A percentile compares a stretch with the other conserved stretches of the same genome.
These are phyloP conservation scores for Benincasa hispida DNA, from an alignment of 306 rosid genomes.

Conservation along the genomic window DNA sequence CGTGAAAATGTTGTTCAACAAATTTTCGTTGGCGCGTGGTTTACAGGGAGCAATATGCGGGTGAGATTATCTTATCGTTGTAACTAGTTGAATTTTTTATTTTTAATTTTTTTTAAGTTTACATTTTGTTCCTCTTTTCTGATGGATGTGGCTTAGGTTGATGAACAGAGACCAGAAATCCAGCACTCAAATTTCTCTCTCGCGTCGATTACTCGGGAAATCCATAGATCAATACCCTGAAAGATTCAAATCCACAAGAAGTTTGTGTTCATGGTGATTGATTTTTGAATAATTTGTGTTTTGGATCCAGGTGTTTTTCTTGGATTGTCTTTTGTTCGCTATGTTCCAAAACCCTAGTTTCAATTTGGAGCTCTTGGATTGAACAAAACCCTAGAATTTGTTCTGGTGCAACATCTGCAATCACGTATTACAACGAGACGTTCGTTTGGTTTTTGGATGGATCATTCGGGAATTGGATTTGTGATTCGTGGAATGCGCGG, in stretches of 20 bases:
- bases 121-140: conserved; percentile 3
- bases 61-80: neutral
- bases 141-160: conserved; percentile 3
- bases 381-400: conserved; percentile 29
- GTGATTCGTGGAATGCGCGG: conserved; percentile 19
- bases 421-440: neutral
- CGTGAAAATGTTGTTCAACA: neutral
- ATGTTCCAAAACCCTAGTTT: conserved; percentile 36
- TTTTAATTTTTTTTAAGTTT: neutral
- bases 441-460: neutral
- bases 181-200: conserved; percentile 11
- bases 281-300: neutral
- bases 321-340: neutral
- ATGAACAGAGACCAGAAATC: conserved; percentile 1
- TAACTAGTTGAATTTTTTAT: neutral
- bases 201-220: conserved; percentile 23
- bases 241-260: neutral
- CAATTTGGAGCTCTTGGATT: conserved; percentile 23
- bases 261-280: neutral
- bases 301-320: conserved; percentile 30
- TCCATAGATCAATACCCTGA: conserved; percentile 12
- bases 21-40: neutral
- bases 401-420: conserved; percentile 2
- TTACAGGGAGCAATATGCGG: neutral
- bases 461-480: conserved; percentile 4